Evolutionary conservation across 352 stramenopile species (phyloP).

Genomic region (Phytophthora citricola): DNA sequence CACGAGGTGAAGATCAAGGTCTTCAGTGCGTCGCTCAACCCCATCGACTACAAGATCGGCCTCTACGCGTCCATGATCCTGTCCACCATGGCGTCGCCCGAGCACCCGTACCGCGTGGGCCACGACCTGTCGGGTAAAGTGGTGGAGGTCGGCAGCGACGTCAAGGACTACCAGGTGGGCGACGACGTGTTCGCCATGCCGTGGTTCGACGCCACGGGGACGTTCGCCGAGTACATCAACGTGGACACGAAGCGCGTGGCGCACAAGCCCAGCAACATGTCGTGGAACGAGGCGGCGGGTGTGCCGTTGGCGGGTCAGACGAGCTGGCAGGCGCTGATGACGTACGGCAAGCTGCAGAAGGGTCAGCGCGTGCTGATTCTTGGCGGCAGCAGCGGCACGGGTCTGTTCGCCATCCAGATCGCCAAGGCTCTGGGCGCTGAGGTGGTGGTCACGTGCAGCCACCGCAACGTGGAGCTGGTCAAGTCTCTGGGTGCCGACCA

Average conservation of each 20-base stretch:
- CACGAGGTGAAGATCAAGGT: background rate
- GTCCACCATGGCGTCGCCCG: conserved; percentile 3
- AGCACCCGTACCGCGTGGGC: conserved; percentile 40
- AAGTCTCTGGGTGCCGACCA: too few relatives aligned
- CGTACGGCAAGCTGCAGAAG: conserved; percentile 38
- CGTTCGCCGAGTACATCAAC: conserved; percentile 52
- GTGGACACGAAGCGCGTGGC: conserved; percentile 33
- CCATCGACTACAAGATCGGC: background rate
- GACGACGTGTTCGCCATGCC: conserved; percentile 43
- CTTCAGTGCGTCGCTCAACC: background rate
- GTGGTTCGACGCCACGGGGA: conserved; percentile 4
- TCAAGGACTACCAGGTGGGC: conserved; percentile 35
- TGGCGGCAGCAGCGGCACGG: conserved; percentile 60
- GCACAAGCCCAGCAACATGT: conserved; percentile 48
- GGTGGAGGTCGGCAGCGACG: conserved; percentile 37
- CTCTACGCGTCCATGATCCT: background rate
- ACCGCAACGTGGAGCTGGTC: too few relatives aligned
- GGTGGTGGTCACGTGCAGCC: conserved; percentile 45
- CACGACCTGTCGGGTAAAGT: conserved; percentile 44
- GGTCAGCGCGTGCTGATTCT: conserved; percentile 49
- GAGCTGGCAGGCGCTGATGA: conserved; percentile 39
- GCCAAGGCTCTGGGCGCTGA: conserved; percentile 48
- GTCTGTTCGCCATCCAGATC: conserved; percentile 65
- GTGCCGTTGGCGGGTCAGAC: conserved; percentile 39
- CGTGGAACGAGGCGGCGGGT: conserved; percentile 44